Evolutionary conservation across 257 asterid species (phyloP).

Genomic region (Echium plantagineum): DNA sequence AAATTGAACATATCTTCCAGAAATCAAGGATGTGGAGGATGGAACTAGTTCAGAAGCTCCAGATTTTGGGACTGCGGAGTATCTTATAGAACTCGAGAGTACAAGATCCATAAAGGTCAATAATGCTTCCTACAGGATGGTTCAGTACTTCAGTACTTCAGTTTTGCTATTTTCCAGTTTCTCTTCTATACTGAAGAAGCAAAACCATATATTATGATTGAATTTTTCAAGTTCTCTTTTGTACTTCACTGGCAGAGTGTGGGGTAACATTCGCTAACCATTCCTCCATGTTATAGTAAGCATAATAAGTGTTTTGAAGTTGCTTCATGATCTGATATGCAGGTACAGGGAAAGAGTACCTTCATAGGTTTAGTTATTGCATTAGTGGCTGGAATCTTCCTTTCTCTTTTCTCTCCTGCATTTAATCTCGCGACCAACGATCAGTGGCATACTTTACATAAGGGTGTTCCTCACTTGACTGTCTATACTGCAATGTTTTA

Average conservation of each 20-base stretch:
- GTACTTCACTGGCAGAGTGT: background rate
- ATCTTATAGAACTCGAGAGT: conserved; percentile 70
- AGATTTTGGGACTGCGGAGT: conserved; percentile 69
- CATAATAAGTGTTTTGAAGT: background rate
- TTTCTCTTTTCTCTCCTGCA: conserved; percentile 85
- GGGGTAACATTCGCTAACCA: background rate
- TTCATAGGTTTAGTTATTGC: conserved; percentile 64
- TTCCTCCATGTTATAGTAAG: conserved; percentile 1
- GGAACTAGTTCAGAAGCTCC: conserved; percentile 43
- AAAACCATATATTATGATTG: conserved; percentile 1
- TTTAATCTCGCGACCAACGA: conserved; percentile 88
- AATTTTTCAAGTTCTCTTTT: background rate
- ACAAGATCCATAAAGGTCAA: conserved; percentile 77
- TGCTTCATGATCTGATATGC: conserved; percentile 6
- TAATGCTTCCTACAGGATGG: background rate
- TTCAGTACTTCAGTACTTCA: background rate
- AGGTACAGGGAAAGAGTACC: conserved; percentile 86
- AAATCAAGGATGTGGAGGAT: conserved; percentile 29
- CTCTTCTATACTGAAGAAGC: background rate
- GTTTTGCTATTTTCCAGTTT: background rate
- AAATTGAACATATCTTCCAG: conserved; percentile 1
- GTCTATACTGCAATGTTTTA: conserved; percentile 90
- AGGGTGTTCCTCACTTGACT: conserved; percentile 61
- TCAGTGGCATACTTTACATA: conserved; percentile 60
- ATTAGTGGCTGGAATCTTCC: conserved; percentile 83